A percentile compares a stretch with the other conserved stretches of the same genome.
These are phyloP conservation scores for Camelina laxa DNA, from an alignment of 345 rosid species.

Conservation along the genomic window DNA sequence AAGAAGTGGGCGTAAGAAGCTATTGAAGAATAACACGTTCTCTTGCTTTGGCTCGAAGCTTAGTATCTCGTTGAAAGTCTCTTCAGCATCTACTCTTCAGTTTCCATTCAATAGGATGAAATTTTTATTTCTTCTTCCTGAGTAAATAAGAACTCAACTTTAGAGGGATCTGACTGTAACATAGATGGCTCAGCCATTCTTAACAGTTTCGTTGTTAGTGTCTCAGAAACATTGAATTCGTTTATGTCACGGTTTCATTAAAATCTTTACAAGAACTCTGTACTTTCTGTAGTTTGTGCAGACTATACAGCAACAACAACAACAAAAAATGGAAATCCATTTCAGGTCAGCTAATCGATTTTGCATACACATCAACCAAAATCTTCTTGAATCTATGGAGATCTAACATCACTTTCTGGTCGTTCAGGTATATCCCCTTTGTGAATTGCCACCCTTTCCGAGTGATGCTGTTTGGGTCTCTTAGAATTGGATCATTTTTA, in stretches of 20 bases:
- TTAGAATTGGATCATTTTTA: constrained; percentile 62
- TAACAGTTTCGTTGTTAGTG: constrained; percentile 21
- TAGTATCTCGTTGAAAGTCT: constrained; percentile 27
- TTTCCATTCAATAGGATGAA: constrained; percentile 13
- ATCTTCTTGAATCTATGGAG: constrained; percentile 62
- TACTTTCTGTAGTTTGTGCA: constrained; percentile 25
- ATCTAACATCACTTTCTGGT: constrained; percentile 65
- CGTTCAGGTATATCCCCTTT: constrained; percentile 64
- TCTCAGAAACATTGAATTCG: constrained; percentile 35
- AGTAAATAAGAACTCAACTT: constrained; percentile 42
- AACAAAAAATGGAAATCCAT: not conserved
- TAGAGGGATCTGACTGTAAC: constrained; percentile 36
- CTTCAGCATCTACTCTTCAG: constrained; percentile 20
- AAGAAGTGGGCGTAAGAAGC: constrained; percentile 55
- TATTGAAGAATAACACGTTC: constrained; percentile 17
- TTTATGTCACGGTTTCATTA: constrained; percentile 30
- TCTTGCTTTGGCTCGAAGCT: constrained; percentile 63
- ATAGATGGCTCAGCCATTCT: constrained; percentile 25
- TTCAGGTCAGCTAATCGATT: constrained; percentile 40
- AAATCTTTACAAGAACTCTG: constrained; percentile 36
- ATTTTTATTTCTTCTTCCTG: not conserved
- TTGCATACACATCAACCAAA: constrained; percentile 53
- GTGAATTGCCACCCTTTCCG: constrained; percentile 83
- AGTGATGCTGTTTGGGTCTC: constrained; percentile 62
- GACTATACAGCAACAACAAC: constrained; percentile 25